Evolutionary conservation across 768 basidiomycete species (phyloP).

Genomic region (Glaciozyma martinii): DNA sequence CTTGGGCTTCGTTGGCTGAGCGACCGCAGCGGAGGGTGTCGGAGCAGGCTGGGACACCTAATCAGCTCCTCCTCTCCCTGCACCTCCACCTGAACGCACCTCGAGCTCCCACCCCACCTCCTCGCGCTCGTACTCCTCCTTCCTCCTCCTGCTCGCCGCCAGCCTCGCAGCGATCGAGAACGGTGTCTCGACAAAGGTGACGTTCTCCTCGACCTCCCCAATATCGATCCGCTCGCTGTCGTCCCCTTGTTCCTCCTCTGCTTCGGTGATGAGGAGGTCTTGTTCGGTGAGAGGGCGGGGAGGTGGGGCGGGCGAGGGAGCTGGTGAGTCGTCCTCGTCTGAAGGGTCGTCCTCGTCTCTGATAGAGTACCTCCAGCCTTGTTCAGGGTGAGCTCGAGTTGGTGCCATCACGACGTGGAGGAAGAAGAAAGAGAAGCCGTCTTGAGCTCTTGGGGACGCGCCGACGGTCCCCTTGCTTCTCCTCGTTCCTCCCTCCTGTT

Average conservation of each 20-base stretch:
- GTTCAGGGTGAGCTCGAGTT: neutral
- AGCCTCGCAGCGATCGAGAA: conserved; percentile 14
- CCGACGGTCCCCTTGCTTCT: neutral
- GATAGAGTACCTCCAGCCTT: neutral
- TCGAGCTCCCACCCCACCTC: neutral
- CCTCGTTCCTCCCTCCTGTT: neutral
- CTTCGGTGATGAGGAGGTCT: neutral
- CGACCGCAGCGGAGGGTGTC: too few species aligned
- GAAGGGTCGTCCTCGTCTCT: neutral
- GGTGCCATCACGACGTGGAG: neutral
- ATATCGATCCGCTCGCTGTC: conserved; percentile 8
- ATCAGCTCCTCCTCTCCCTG: too few species aligned
- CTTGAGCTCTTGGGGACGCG: too few species aligned
- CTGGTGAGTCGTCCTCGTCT: neutral
- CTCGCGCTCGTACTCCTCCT: neutral
- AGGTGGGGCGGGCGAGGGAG: neutral
- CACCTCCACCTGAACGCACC: too few species aligned
- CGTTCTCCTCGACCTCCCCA: conserved; percentile 5
- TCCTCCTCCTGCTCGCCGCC: neutral
- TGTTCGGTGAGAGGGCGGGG: neutral
- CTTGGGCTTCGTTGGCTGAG: too few species aligned
- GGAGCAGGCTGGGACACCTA: too few species aligned
- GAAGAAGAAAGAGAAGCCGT: too few species aligned
- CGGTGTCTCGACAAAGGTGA: conserved; percentile 12
- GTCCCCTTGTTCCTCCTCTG: neutral